Evolutionary conservation across 257 asterid genomes (phyloP).

Genomic region (Fraxinus pennsylvanica): DNA sequence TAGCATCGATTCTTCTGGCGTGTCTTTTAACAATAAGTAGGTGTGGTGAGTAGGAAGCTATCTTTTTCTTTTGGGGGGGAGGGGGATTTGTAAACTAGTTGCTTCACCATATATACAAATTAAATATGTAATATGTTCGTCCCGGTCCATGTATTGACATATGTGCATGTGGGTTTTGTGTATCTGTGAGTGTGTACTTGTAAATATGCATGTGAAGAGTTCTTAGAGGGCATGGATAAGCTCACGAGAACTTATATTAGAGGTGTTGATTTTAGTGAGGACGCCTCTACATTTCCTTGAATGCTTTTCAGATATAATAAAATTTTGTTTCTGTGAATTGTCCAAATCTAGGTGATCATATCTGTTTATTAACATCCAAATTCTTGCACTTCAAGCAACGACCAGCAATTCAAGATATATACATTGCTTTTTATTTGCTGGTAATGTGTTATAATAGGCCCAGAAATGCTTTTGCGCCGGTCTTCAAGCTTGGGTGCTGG

Average conservation of each 20-base stretch:
- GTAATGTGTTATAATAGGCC: constrained; percentile 56
- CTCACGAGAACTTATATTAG: background rate
- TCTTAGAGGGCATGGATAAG: background rate
- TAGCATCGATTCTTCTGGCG: constrained; percentile 10
- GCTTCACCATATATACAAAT: background rate
- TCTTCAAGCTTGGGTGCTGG: constrained; percentile 56
- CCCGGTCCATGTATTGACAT: background rate
- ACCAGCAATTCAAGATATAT: background rate
- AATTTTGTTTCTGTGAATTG: constrained; percentile 1
- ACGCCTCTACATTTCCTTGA: background rate
- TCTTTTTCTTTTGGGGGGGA: background rate
- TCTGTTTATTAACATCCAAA: constrained; percentile 2
- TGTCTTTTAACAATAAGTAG: background rate
- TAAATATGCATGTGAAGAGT: constrained; percentile 4
- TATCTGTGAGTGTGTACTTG: background rate
- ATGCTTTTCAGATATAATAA: constrained; percentile 5
- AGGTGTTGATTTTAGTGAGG: background rate
- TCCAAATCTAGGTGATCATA: constrained; percentile 4
- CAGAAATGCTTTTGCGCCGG: constrained; percentile 79
- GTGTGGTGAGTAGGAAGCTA: background rate
- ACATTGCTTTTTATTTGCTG: constrained; percentile 25
- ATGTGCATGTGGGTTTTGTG: background rate
- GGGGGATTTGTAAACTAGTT: constrained; percentile 1
- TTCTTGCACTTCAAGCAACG: background rate
- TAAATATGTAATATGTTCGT: background rate